Evolutionary conservation across 768 basidiomycete genomes (phyloP).

Genomic region (Pisolithus microcarpus): DNA sequence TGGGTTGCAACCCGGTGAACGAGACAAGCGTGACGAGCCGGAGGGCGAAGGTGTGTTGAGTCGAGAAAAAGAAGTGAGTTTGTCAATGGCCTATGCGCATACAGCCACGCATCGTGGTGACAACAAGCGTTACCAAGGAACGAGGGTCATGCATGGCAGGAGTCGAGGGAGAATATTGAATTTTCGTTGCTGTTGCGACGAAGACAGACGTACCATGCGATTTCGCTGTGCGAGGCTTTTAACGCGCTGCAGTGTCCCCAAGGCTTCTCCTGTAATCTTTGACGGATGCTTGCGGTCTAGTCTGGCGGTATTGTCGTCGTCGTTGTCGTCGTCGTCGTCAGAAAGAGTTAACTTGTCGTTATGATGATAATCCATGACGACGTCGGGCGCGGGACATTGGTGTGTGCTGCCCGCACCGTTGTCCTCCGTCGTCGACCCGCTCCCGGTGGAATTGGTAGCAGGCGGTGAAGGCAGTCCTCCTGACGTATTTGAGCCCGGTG

Average conservation of each 20-base stretch:
- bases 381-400: conserved; percentile 25
- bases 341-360: conserved; percentile 27
- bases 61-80: conserved; percentile 53
- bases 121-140: conserved; percentile 26
- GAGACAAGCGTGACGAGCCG: conserved; percentile 28
- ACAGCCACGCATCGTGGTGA: conserved; percentile 9
- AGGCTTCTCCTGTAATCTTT: conserved; percentile 45
- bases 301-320: conserved; percentile 60
- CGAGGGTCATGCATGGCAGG: conserved; percentile 12
- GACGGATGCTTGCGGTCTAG: conserved; percentile 32
- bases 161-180: conserved; percentile 9
- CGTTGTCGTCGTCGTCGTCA: conserved; percentile 46
- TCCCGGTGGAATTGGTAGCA: conserved; percentile 79
- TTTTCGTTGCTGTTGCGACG: conserved; percentile 11
- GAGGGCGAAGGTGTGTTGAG: conserved; percentile 51
- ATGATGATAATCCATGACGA: conserved; percentile 34
- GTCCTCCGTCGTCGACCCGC: conserved; percentile 65
- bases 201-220: conserved; percentile 49
- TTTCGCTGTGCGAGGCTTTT: conserved; percentile 66
- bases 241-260: conserved; percentile 57
- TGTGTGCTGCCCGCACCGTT: conserved; percentile 38
- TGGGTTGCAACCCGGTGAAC: conserved; percentile 26
- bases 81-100: conserved; percentile 54
- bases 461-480: conserved; percentile 72
- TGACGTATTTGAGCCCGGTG: conserved; percentile 50